A percentile compares a stretch with the other conserved stretches of the same genome.
Conservation (phyloP, 2,329 filamentous ascomycete genomes). For the Coniochaeta sp. region DNA sequence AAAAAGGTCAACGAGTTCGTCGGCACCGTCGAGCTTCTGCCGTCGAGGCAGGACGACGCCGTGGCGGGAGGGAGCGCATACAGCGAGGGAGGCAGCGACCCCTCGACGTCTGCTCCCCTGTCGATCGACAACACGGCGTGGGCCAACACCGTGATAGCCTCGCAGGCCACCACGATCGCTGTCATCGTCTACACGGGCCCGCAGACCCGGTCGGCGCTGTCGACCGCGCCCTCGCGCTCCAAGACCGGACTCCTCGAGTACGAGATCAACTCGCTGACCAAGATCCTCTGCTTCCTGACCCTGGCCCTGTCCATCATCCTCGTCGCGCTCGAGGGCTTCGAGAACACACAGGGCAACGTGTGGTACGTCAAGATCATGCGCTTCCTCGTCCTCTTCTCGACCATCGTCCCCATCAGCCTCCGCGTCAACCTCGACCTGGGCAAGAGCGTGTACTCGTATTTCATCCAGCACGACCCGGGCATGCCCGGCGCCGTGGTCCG, state of each 20-base stretch:
- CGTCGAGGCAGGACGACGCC: conserved; percentile 41
- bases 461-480: conserved; percentile 84
- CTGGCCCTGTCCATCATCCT: conserved; percentile 79
- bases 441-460: conserved; percentile 91
- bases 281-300: conserved; percentile 88
- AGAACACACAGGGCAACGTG: conserved; percentile 53
- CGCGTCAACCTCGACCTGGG: conserved; percentile 96
- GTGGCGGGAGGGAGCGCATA: conserved; percentile 20
- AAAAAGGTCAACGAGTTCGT: conserved; percentile 92
- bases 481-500: conserved; percentile 90
- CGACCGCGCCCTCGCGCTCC: conserved; percentile 83
- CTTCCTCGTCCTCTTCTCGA: conserved; percentile 98
- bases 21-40: conserved; percentile 73
- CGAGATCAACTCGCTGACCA: conserved; percentile 95
- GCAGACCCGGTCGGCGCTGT: conserved; percentile 88
- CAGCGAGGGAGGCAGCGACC: conserved; percentile 20
- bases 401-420: conserved; percentile 94
- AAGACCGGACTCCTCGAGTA: conserved; percentile 91
- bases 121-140: conserved; percentile 97
- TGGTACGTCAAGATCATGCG: conserved; percentile 99
- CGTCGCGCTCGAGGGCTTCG: conserved; percentile 79
- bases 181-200: conserved; percentile 92
- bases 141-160: conserved; percentile 96
- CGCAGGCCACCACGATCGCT: conserved; percentile 79
- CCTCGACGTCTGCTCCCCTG: conserved; percentile 59